Evolutionary conservation across 2,329 filamentous ascomycete species (phyloP), one percentile per base, ranked within the genome.

Genomic region (Septoria petroselini): DNA sequence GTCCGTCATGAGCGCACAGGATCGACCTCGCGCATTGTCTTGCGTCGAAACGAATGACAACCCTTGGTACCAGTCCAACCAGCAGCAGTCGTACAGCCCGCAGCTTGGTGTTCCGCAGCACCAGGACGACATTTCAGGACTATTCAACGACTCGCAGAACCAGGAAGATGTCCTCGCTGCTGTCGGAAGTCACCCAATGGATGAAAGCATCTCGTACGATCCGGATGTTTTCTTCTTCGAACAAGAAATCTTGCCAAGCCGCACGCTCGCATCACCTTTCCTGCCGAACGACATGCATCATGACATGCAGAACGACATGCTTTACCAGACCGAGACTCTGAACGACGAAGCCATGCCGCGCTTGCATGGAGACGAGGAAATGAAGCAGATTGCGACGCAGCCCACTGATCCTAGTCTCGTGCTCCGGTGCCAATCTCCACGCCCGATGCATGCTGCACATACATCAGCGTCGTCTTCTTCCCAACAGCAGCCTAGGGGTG

Each of bases 111-210:
- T 19, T 8, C 18, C 12, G 11, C 19, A 11, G 30, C 45, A 38
- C 5, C 38, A 48, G 7, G 43, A 47, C 8, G 43, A 48, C 2
- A 23, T 48, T 7, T 12, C 21, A 17, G 9, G 27, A 11, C n/a
- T 34, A n/a, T 47, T 52, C 14, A 15, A 25, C 5, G 43, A n/a
- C n/a, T 31, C n/a, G 11, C 41, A 41, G 23, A 50, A 50, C n/a
- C 37, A 49, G 2, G 45, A 53, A 11, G 45, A 53, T 19, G 6
- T 48, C 8, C 52, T 54, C 9, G 33, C 48, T 19, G 54, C 47
- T 17, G 54, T 57, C 48, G 52, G 53, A 6, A 48, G 49, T 19
- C 50, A 53, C 30, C 38, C 49, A 46, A 38, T 41, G 8, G 48
- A 45, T 12, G 27, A 27, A 7, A 29, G 15, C 4, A 35, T 25